Conservation (phyloP, 306 rosid genomes). For the Fragaria nilgerrensis region DNA sequence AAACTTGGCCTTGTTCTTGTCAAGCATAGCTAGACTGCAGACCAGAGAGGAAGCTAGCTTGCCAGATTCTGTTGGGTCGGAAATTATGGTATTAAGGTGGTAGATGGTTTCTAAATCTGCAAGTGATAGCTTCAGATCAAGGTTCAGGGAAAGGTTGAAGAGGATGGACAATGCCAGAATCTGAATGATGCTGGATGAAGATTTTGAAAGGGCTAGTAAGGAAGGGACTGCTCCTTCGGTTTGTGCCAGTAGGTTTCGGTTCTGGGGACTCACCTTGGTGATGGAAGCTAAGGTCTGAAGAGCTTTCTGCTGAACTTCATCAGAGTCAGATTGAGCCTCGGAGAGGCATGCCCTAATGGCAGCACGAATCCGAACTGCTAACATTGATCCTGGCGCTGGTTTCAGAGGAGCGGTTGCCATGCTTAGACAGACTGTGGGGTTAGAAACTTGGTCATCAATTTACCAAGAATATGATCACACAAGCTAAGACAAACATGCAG, state of each 20-base stretch:
- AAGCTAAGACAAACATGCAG: background rate
- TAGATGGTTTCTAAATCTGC: slow-evolving; percentile 58
- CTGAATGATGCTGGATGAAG: slow-evolving; percentile 49
- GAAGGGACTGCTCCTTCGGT: slow-evolving; percentile 48
- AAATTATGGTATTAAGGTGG: slow-evolving; percentile 53
- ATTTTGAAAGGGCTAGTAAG: slow-evolving; percentile 49
- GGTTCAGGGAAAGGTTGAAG: slow-evolving; percentile 79
- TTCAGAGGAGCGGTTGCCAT: slow-evolving; percentile 5
- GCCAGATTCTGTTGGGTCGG: slow-evolving; percentile 38
- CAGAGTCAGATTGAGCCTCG: slow-evolving; percentile 35
- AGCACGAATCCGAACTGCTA: slow-evolving; percentile 34
- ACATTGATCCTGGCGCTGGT: slow-evolving; percentile 30
- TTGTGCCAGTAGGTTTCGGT: slow-evolving; percentile 54
- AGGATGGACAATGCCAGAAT: slow-evolving; percentile 59
- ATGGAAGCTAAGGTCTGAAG: slow-evolving; percentile 56
- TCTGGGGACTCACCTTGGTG: slow-evolving; percentile 68
- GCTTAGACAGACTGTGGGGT: background rate
- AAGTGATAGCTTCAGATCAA: slow-evolving; percentile 59
- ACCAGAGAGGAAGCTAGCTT: slow-evolving; percentile 56
- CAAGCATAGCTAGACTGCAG: slow-evolving; percentile 76
- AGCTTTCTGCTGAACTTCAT: slow-evolving; percentile 46
- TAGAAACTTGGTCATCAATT: background rate
- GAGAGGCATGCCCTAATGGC: slow-evolving; percentile 39
- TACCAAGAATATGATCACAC: background rate
- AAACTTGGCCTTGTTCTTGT: slow-evolving; percentile 83